These are phyloP conservation scores for Suillus luteus DNA, from an alignment of 768 basidiomycete species.

Conservation along the genomic window DNA sequence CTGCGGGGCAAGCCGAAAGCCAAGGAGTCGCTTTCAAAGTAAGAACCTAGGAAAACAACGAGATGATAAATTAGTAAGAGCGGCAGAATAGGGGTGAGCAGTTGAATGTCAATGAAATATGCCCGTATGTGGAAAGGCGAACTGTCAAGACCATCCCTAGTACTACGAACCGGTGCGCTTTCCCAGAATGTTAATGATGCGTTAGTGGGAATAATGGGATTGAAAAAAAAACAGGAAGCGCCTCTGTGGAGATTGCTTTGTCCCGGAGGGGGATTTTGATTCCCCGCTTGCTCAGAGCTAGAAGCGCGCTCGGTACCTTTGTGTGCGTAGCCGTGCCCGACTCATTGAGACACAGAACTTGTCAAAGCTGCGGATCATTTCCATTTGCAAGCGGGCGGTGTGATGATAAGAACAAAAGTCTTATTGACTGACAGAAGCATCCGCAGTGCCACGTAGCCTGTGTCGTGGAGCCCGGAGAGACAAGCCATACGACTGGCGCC, in stretches of 20 bases:
- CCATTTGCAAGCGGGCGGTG: not conserved
- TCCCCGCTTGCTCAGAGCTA: not conserved
- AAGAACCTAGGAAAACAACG: not conserved
- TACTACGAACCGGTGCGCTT: not conserved
- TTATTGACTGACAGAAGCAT: not conserved
- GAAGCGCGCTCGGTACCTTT: not conserved
- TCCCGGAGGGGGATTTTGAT: not conserved
- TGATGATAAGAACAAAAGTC: not conserved
- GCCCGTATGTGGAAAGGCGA: not conserved
- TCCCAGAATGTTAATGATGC: not conserved
- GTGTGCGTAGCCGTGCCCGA: not conserved
- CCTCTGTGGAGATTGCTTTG: not conserved
- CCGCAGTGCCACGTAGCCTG: not conserved
- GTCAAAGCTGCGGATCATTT: not conserved
- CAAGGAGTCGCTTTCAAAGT: not conserved
- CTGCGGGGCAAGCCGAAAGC: not conserved
- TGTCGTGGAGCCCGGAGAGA: not conserved
- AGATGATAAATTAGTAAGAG: not conserved
- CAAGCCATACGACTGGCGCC: not conserved
- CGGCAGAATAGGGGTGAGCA: not conserved
- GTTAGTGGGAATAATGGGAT: no score
- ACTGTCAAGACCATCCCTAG: not conserved
- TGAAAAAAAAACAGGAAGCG: not conserved
- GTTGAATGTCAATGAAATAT: not conserved
- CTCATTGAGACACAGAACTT: not conserved